A percentile compares a stretch with the other conserved stretches of the same genome.
Evolutionary conservation across 2,329 filamentous ascomycete species (phyloP).

Genomic region (Fusarium keratoplasticum): DNA sequence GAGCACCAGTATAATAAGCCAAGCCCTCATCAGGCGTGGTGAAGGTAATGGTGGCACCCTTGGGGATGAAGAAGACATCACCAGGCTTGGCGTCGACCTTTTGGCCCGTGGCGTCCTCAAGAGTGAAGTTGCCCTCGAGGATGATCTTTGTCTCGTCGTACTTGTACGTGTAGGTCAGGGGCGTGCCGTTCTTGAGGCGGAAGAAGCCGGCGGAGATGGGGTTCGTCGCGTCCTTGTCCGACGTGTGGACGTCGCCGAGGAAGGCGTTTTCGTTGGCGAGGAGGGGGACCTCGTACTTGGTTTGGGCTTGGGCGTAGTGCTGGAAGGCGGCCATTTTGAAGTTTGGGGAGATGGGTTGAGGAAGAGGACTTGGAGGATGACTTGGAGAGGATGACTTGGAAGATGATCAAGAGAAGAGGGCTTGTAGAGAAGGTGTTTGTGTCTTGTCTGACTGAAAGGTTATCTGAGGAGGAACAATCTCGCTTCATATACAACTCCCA

Average conservation of each 20-base stretch:
- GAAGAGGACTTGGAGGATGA: neutral
- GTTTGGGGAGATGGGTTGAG: neutral
- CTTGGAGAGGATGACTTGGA: neutral
- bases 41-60: constrained; percentile 74
- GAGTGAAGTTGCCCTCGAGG: constrained; percentile 74
- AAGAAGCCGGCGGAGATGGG: constrained; percentile 75
- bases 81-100: constrained; percentile 69
- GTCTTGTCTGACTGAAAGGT: neutral
- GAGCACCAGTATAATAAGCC: constrained; percentile 66
- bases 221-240: constrained; percentile 65
- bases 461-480: neutral
- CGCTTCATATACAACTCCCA: constrained; percentile 23
- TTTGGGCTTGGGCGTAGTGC: constrained; percentile 69
- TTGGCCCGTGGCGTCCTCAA: constrained; percentile 71
- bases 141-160: constrained; percentile 83
- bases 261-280: constrained; percentile 77
- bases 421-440: neutral
- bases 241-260: constrained; percentile 71
- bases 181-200: constrained; percentile 74
- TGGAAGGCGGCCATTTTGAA: constrained; percentile 55
- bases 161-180: constrained; percentile 75
- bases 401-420: neutral
- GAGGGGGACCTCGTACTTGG: constrained; percentile 70
- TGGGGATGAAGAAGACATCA: constrained; percentile 77
- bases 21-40: constrained; percentile 70